Evolutionary conservation across 441 rosid species (phyloP).

Genomic region (Melastoma candidum): DNA sequence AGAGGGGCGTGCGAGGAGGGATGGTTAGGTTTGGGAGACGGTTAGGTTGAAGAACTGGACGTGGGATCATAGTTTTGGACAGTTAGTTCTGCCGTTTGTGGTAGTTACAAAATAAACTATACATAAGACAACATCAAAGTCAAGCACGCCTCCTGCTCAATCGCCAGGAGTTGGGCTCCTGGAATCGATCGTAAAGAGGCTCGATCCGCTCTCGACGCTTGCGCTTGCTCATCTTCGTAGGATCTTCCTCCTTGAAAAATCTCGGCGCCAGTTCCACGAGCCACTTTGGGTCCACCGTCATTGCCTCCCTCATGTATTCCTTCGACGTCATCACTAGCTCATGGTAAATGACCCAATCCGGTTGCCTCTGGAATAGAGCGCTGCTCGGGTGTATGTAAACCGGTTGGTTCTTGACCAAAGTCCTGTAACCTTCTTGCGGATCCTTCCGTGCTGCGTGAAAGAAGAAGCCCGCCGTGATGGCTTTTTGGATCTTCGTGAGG

Average conservation of each 20-base stretch:
- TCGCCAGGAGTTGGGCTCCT: conserved; percentile 71
- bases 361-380: conserved; percentile 90
- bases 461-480: conserved; percentile 88
- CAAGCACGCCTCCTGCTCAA: conserved; percentile 62
- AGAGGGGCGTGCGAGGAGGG: no score
- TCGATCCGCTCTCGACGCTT: conserved; percentile 64
- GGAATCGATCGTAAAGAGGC: conserved; percentile 58
- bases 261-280: conserved; percentile 63
- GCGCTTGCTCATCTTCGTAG: conserved; percentile 61
- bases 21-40: no score
- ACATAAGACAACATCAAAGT: background rate
- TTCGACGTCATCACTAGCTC: conserved; percentile 89
- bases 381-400: conserved; percentile 95
- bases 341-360: conserved; percentile 92
- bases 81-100: no score
- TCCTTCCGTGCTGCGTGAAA: conserved; percentile 81
- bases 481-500: conserved; percentile 76
- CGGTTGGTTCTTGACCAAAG: conserved; percentile 88
- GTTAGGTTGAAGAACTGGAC: no score
- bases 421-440: conserved; percentile 90
- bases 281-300: conserved; percentile 58
- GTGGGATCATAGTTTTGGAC: no score
- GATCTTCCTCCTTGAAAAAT: conserved; percentile 60
- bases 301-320: conserved; percentile 62
- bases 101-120: no score